phyloP scores from a whole-genome alignment of 2,329 filamentous ascomycete genomes.

The Diaporthe citrichinensis region DNA sequence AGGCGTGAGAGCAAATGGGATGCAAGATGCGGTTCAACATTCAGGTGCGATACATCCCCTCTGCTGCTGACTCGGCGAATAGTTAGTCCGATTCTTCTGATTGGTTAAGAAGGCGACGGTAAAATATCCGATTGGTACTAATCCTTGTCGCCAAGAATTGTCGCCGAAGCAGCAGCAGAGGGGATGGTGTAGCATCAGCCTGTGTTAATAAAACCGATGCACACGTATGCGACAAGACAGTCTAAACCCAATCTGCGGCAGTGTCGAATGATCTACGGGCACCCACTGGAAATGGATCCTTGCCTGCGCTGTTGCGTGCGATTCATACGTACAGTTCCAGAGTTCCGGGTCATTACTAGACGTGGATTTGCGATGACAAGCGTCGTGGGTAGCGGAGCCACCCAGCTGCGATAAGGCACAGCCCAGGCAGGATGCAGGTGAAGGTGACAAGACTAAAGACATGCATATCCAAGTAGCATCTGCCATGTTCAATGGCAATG shows the following conservation, averaged over 20 bases:
- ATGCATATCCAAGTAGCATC: background rate
- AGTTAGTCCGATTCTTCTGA: too few relatives aligned
- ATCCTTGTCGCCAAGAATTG: too few relatives aligned
- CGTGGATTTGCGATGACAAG: background rate
- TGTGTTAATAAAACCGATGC: background rate
- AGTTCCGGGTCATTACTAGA: background rate
- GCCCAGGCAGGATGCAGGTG: background rate
- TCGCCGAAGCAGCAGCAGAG: too few relatives aligned
- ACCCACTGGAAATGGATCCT: background rate
- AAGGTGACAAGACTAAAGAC: background rate
- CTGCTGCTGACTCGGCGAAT: too few relatives aligned
- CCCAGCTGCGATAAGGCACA: background rate
- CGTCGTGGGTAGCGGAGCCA: background rate
- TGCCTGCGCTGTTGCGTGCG: slow-evolving; percentile 2
- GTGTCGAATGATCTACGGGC: background rate
- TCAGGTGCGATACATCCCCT: too few relatives aligned
- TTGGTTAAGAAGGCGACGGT: too few relatives aligned
- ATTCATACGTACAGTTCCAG: background rate
- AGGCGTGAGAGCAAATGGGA: background rate
- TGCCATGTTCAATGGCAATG: background rate
- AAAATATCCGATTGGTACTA: too few relatives aligned
- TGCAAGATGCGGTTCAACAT: background rate
- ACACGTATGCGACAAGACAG: slow-evolving; percentile 3
- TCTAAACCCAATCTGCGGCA: slow-evolving; percentile 12
- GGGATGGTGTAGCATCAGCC: background rate